Evolutionary conservation across 2,329 filamentous ascomycete genomes (phyloP), one percentile per base, ranked within the genome.

Genomic region (Pezicula neosporulosa): DNA sequence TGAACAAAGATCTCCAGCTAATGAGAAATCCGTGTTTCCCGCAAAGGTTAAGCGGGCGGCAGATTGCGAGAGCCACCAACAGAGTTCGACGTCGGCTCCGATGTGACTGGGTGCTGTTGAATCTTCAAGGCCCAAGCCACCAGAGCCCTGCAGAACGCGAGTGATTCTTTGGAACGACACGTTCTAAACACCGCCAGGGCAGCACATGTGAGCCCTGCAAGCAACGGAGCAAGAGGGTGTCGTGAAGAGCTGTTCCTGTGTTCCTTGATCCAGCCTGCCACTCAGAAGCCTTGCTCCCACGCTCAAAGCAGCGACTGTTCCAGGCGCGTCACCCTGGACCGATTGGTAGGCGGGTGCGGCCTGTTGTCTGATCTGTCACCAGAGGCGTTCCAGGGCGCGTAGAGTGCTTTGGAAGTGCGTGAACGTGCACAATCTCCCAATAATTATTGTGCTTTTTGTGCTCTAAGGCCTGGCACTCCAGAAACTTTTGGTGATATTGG

Each of bases 291-390:
- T 16, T 16, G n/a, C 18, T 12, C 15, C 13, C 13, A 16, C 15
- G 16, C 42, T 47, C 53, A 62, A 61, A 59, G 62, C 60, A 59
- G 59, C 58, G 55, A 56, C 56, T 59, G 63, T 63, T 66, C 60
- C 60, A 63, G 55, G 43, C 59, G 47, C 49, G 49, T 44, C 18
- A 50, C 44, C 37, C 30, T 38, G 45, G 47, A 50, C 46, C 48
- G 42, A 62, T 61, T 63, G 53, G 59, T 58, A 58, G 36, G 59
- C 47, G 50, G 16, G 42, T 19, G 39, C 16, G 16, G 45, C 48
- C 54, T 49, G 55, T 56, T 56, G 30, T 13, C 6, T 4, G 6
- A 33, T 13, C 56, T 62, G 62, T 57, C 57, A 60, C 59, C 49
- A 46, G 52, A 53, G 56, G 56, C 52, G 58, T 63, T 60, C 51